Evolutionary conservation across 2,329 filamentous ascomycete species (phyloP).

Genomic region (Xylariaceae sp.): DNA sequence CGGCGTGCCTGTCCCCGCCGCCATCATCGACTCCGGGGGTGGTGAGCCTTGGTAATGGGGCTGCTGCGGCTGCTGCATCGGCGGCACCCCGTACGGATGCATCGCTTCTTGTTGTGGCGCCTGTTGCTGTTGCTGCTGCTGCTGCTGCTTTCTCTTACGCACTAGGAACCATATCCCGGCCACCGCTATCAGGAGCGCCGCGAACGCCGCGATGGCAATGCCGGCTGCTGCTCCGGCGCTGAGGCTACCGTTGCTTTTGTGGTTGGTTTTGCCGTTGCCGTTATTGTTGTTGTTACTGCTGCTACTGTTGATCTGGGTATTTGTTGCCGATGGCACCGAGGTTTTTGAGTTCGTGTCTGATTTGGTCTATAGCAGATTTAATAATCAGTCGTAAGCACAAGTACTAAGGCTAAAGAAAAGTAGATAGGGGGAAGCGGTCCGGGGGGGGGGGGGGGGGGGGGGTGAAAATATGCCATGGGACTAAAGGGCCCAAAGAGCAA

Average conservation of each 20-base stretch:
- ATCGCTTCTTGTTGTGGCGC: not conserved
- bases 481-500: too few species aligned
- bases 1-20: not conserved
- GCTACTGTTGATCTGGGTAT: too few species aligned
- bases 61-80: not conserved
- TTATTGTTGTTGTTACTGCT: too few species aligned
- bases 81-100: not conserved
- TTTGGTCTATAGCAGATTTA: not conserved
- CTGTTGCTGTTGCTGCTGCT: too few species aligned
- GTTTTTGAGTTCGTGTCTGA: not conserved
- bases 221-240: constrained; percentile 13
- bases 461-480: not conserved
- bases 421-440: too few species aligned
- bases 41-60: not conserved
- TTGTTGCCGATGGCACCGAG: not conserved
- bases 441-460: not conserved
- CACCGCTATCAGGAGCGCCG: not conserved
- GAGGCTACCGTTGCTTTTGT: not conserved
- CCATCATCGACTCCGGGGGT: not conserved
- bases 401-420: too few species aligned
- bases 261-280: not conserved
- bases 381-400: not conserved
- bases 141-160: not conserved
- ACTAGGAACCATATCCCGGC: not conserved
- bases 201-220: constrained; percentile 15